Evolutionary conservation across 2,329 filamentous ascomycete genomes (phyloP).

Genomic region (Chaetomium strumarium): DNA sequence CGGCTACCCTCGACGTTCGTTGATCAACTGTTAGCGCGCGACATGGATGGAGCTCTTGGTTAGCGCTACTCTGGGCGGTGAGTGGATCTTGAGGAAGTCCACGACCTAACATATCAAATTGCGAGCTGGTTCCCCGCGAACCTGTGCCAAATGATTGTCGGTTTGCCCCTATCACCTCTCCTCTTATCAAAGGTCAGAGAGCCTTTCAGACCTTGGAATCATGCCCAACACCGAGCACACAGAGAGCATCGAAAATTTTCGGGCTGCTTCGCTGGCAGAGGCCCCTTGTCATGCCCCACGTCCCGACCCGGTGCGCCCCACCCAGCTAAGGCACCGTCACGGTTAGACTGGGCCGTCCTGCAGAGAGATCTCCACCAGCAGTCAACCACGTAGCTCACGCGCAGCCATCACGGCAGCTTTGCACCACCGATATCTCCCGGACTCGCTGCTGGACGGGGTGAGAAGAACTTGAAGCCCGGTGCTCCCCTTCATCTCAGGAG

Average conservation of each 20-base stretch:
- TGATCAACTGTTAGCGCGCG: slow-evolving; percentile 19
- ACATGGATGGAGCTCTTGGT: slow-evolving; percentile 13
- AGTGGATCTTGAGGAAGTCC: slow-evolving; percentile 8
- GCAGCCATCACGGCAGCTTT: slow-evolving; percentile 12
- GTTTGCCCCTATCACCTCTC: slow-evolving; percentile 6
- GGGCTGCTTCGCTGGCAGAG: slow-evolving; percentile 13
- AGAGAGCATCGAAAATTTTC: slow-evolving; percentile 13
- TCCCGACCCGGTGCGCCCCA: slow-evolving; percentile 16
- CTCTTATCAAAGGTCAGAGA: background rate
- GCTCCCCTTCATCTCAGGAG: too few relatives aligned
- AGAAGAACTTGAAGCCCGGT: too few relatives aligned
- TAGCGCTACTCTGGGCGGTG: slow-evolving; percentile 14
- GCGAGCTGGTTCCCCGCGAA: background rate
- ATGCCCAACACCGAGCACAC: slow-evolving; percentile 3
- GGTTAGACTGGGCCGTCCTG: slow-evolving; percentile 17
- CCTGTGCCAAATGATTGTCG: background rate
- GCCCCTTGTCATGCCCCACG: slow-evolving; percentile 15
- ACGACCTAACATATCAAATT: slow-evolving; percentile 15
- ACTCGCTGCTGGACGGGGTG: background rate
- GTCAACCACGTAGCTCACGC: slow-evolving; percentile 35
- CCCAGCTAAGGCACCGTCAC: slow-evolving; percentile 7
- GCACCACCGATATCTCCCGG: slow-evolving; percentile 13
- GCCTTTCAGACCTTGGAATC: background rate
- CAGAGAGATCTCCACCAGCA: slow-evolving; percentile 28
- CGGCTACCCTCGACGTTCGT: slow-evolving; percentile 22